phyloP scores from a whole-genome alignment of 495 filamentous ascomycete species.

The Penicillium ochrochloron region DNA sequence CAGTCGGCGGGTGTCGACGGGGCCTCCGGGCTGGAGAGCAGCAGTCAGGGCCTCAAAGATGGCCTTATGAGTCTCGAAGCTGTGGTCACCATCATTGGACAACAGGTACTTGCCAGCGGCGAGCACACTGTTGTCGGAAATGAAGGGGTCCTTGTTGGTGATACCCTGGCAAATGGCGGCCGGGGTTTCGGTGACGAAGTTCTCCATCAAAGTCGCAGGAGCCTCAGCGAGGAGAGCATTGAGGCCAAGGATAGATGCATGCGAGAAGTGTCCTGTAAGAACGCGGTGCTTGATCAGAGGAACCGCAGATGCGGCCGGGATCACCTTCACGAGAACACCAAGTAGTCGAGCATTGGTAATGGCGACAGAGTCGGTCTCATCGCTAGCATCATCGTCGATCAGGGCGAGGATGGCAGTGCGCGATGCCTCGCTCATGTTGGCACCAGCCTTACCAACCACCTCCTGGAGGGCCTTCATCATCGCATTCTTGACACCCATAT shows the following conservation, averaged over 20 bases:
- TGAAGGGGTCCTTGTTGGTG: constrained; percentile 71
- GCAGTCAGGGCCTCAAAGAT: constrained; percentile 77
- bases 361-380: constrained; percentile 72
- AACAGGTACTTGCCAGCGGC: constrained; percentile 96
- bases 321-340: constrained; percentile 83
- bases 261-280: constrained; percentile 70
- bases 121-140: constrained; percentile 87
- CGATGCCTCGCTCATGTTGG: constrained; percentile 91
- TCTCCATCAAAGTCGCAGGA: constrained; percentile 65
- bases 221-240: constrained; percentile 88
- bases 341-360: constrained; percentile 90
- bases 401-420: constrained; percentile 78
- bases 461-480: constrained; percentile 98
- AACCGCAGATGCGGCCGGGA: constrained; percentile 67
- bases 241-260: constrained; percentile 74
- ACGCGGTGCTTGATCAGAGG: constrained; percentile 81
- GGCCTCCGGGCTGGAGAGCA: constrained; percentile 74
- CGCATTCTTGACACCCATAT: constrained; percentile 87
- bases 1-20: constrained; percentile 82
- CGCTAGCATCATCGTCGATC: constrained; percentile 82
- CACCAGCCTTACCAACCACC: constrained; percentile 90
- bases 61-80: constrained; percentile 69
- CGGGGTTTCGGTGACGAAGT: constrained; percentile 71
- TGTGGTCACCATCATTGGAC: constrained; percentile 53
- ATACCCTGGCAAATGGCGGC: constrained; percentile 82